Evolutionary conservation across 345 rosid genomes (phyloP).

Genomic region (Reutealis trisperma): DNA sequence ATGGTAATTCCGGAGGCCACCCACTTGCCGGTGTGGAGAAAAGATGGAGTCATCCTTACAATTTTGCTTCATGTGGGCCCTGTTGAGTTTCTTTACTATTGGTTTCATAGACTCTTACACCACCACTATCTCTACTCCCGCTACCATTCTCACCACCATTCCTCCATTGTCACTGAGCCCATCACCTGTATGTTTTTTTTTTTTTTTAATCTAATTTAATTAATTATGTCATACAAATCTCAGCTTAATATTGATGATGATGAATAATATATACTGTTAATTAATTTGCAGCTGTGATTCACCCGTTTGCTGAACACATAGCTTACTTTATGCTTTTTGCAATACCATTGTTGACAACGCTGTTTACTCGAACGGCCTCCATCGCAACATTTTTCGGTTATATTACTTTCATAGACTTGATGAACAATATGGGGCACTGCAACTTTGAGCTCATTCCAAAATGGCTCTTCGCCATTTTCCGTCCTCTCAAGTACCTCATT

Average conservation of each 20-base stretch:
- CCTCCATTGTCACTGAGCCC: slow-evolving; percentile 86
- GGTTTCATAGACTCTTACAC: slow-evolving; percentile 80
- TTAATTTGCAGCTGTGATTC: slow-evolving; percentile 64
- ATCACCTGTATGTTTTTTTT: slow-evolving; percentile 50
- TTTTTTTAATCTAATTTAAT: no score
- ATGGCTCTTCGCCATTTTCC: slow-evolving; percentile 53
- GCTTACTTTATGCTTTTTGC: slow-evolving; percentile 51
- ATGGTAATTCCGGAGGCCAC: slow-evolving; percentile 23
- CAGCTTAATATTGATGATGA: no score
- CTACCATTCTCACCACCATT: slow-evolving; percentile 92
- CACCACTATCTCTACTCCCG: slow-evolving; percentile 84
- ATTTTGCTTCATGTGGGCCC: slow-evolving; percentile 66
- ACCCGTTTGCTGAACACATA: slow-evolving; percentile 75
- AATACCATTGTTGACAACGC: slow-evolving; percentile 38
- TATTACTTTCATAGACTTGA: slow-evolving; percentile 53
- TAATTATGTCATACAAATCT: no score
- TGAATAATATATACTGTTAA: no score
- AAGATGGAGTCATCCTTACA: slow-evolving; percentile 50
- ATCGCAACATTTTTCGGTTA: slow-evolving; percentile 24
- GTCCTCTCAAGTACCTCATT: slow-evolving; percentile 68
- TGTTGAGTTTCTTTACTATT: slow-evolving; percentile 77
- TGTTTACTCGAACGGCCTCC: slow-evolving; percentile 39
- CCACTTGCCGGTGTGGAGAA: slow-evolving; percentile 62
- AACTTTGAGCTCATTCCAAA: slow-evolving; percentile 74
- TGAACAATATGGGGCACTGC: slow-evolving; percentile 93